Evolutionary conservation across 1,284 basidiomycete species (phyloP).

Genomic region (Xanthoconium separans): DNA sequence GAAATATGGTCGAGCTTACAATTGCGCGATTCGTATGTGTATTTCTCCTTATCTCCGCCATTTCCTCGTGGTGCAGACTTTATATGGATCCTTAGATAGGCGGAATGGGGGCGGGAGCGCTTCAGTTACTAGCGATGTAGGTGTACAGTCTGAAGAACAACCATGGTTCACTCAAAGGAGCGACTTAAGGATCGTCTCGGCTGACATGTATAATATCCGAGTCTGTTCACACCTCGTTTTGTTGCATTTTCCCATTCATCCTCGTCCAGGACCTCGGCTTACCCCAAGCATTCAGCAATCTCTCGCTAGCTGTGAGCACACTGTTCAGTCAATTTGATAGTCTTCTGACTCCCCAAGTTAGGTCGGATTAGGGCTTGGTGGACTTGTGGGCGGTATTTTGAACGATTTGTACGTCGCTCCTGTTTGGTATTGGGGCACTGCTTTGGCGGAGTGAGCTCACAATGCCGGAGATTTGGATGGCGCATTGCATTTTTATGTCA

Average conservation of each 20-base stretch:
- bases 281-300: constrained; percentile 13
- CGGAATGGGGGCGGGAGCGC: constrained; percentile 12
- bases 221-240: constrained; percentile 1
- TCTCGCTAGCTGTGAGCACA: constrained; percentile 3
- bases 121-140: constrained; percentile 12
- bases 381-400: constrained; percentile 16
- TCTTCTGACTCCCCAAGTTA: background rate
- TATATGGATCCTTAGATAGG: constrained; percentile 12
- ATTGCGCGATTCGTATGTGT: constrained; percentile 16
- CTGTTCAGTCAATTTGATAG: background rate
- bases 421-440: background rate
- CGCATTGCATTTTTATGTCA: constrained; percentile 16
- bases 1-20: constrained; percentile 8
- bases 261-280: constrained; percentile 10
- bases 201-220: constrained; percentile 15
- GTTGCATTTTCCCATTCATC: background rate
- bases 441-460: background rate
- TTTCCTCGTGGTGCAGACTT: background rate
- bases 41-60: background rate
- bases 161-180: background rate
- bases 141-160: background rate
- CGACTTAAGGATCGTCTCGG: constrained; percentile 13
- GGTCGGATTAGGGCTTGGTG: constrained; percentile 17
- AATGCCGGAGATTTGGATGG: constrained; percentile 15
- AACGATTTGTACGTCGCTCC: constrained; percentile 11